Evolutionary conservation across 495 filamentous ascomycete genomes (phyloP).

Genomic region (Aspergillus sparsus): DNA sequence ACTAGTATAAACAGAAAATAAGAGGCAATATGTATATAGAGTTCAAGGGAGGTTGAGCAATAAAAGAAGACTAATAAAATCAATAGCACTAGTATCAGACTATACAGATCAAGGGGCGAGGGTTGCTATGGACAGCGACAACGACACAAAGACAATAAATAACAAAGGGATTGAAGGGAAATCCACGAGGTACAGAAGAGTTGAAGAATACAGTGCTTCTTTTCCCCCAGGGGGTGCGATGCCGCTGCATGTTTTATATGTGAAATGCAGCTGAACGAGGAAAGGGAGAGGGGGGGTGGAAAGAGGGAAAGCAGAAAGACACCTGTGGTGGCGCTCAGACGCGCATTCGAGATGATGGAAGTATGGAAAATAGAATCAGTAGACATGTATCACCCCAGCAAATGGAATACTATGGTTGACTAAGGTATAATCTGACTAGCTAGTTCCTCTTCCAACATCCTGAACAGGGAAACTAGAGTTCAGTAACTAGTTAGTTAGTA

Average conservation of each 20-base stretch:
- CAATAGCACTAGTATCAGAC: neutral
- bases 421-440: conserved; percentile 20
- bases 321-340: conserved; percentile 29
- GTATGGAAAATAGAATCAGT: conserved; percentile 21
- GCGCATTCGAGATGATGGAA: conserved; percentile 16
- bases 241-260: conserved; percentile 35
- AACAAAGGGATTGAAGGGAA: conserved; percentile 4
- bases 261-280: conserved; percentile 27
- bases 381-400: conserved; percentile 36
- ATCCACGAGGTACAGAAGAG: conserved; percentile 25
- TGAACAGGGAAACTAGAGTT: conserved; percentile 26
- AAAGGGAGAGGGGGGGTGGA: conserved; percentile 16
- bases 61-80: conserved; percentile 13
- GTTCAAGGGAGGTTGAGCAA: conserved; percentile 11
- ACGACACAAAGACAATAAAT: conserved; percentile 5
- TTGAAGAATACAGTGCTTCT: conserved; percentile 17
- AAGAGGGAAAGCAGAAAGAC: conserved; percentile 11
- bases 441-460: conserved; percentile 32
- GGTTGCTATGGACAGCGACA: conserved; percentile 15
- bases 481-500: conserved; percentile 8
- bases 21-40: conserved; percentile 4
- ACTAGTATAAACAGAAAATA: conserved; percentile 1
- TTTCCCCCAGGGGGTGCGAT: conserved; percentile 21
- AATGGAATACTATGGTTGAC: conserved; percentile 2
- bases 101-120: conserved; percentile 22